Base-by-base conservation (phyloP, 2,329 filamentous ascomycete species). In the Pseudogymnoascus verrucosus region DNA sequence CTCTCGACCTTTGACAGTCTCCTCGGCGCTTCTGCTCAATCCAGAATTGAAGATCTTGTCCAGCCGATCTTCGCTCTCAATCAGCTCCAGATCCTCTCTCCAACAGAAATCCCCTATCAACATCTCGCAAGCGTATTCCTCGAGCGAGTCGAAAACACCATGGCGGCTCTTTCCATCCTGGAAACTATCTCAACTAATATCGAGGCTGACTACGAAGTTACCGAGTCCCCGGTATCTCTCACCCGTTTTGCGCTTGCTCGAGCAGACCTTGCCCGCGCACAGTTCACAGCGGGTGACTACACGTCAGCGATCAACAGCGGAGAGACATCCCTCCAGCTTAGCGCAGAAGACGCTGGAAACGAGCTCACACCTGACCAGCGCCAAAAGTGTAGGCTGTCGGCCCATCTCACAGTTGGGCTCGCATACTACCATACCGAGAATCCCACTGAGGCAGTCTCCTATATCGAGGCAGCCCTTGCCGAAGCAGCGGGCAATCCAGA, bases 51-150 rank as follows among this genome's bases (percentile, higher is more conserved):
- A 66, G 89, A 78, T 73, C 82, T 97, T 5, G 86, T 97, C 21
- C 90, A 93, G 67, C 93, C 95, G 0, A 82, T 97, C 19, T 96
- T 98, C 71, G 93, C 91, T 0, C 84, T 98, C 0, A 86, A 89
- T 62, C 95, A 99, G 74, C 80, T 97, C 2, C 84, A 85, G 63
- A 82, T 82, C 6, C 86, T 96, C 69, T 80, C 82, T 19, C 89
- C 91, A 0, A 81, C 84, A 47, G 88, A 95, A 64, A 75, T 93
- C 31, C 80, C 86, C 0, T 90, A 89, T 69, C 82, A 86, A 6
- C 95, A 98, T 70, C 83, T 99, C 4, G 84, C 86, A 1, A 87
- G 91, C 0, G 79, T 98, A 2, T 89, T 96, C 72, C 82, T 91
- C 57, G 95, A 99, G 74, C 86, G 95, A 10, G 87, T 89, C 2